These are phyloP conservation scores for Ochetophila trinervis DNA, from an alignment of 306 rosid genomes.

Conservation along the genomic window DNA sequence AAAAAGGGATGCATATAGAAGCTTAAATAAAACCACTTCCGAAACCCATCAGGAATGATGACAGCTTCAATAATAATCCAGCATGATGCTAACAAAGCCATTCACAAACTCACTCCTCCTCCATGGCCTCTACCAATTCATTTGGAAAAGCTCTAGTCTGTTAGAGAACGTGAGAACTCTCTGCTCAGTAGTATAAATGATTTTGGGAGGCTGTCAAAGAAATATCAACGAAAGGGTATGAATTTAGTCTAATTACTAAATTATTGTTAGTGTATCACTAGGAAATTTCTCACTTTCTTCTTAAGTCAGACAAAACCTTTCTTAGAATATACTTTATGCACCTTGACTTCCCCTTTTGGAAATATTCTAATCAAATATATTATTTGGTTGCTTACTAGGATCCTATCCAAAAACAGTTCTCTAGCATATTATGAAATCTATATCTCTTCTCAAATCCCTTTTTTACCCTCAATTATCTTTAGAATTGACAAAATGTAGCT, in stretches of 20 bases:
- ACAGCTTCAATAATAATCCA: constrained; percentile 15
- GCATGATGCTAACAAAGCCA: constrained; percentile 10
- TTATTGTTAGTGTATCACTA: neutral
- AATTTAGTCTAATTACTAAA: neutral
- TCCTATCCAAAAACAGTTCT: constrained; percentile 8
- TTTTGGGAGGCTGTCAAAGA: constrained; percentile 5
- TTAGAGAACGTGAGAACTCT: neutral
- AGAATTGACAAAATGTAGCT: neutral
- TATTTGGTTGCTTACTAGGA: constrained; percentile 14
- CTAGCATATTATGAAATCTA: neutral
- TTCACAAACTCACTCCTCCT: neutral
- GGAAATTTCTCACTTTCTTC: neutral
- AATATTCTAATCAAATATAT: neutral
- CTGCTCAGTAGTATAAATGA: neutral
- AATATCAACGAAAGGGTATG: constrained; percentile 1
- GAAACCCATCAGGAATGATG: constrained; percentile 18
- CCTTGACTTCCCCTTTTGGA: neutral
- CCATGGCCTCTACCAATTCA: neutral
- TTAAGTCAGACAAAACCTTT: constrained; percentile 6
- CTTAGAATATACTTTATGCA: neutral
- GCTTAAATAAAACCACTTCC: constrained; percentile 22
- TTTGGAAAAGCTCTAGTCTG: neutral
- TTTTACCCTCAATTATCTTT: neutral
- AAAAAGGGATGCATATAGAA: constrained; percentile 18
- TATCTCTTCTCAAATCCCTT: neutral